Evolutionary conservation across 345 rosid genomes (phyloP).

Genomic region (Laguncularia racemosa): DNA sequence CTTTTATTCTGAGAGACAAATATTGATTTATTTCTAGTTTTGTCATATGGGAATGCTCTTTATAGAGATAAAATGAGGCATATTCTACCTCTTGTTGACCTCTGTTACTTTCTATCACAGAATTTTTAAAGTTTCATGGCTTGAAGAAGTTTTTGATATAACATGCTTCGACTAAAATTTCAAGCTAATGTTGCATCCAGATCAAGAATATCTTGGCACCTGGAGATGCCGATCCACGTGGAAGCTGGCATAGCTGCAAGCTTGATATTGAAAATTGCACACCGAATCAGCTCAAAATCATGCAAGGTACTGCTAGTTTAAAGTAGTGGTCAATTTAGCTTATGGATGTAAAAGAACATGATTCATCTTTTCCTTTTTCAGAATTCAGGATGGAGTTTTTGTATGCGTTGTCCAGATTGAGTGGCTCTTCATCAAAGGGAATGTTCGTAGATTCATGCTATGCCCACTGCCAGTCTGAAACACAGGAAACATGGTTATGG

Average conservation of each 20-base stretch:
- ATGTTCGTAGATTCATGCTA: slow-evolving; percentile 80
- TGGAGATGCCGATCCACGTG: slow-evolving; percentile 61
- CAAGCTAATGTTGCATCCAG: slow-evolving; percentile 23
- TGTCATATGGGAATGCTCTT: no score
- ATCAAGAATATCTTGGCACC: slow-evolving; percentile 84
- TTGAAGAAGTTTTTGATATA: no score
- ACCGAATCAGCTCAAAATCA: slow-evolving; percentile 47
- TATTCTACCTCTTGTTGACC: no score
- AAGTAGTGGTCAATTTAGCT: background rate
- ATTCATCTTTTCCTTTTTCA: slow-evolving; percentile 16
- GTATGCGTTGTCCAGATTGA: slow-evolving; percentile 39
- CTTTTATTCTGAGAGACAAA: no score
- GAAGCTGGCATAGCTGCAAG: slow-evolving; percentile 79
- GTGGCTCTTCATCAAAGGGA: slow-evolving; percentile 57
- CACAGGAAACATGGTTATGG: slow-evolving; percentile 70
- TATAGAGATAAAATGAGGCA: no score
- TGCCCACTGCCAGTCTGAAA: slow-evolving; percentile 87
- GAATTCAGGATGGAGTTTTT: slow-evolving; percentile 69
- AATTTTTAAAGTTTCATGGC: no score
- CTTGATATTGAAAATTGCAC: slow-evolving; percentile 62
- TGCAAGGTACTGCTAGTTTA: slow-evolving; percentile 51
- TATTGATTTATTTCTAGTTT: no score
- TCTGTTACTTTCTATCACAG: no score
- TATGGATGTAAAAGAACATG: background rate
- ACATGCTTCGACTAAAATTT: no score